Percentiles rank a stretch among this genome's conserved stretches.
Conservation (phyloP, 352 stramenopile genomes). For the Pythium brachiatum region DNA sequence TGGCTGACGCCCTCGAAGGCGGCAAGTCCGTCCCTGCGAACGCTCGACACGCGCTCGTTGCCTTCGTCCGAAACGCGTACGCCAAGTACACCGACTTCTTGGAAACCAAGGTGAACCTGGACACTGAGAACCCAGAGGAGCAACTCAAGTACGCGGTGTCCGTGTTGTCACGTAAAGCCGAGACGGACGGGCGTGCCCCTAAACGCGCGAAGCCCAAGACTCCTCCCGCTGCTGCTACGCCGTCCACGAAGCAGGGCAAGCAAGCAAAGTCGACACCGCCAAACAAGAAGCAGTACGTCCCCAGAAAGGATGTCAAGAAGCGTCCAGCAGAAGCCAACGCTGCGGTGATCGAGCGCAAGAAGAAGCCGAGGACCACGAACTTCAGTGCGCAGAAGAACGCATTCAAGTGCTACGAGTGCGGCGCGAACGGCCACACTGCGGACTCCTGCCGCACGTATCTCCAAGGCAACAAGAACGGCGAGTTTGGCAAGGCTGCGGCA, state of each 20-base stretch:
- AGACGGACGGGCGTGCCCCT: constrained; percentile 1
- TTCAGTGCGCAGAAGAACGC: not conserved
- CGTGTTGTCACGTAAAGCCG: not conserved
- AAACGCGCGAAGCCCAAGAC: not conserved
- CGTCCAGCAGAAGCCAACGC: constrained; percentile 1
- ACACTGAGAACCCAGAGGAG: not conserved
- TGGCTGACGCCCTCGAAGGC: constrained; percentile 8
- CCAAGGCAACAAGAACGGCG: not conserved
- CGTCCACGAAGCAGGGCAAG: not conserved
- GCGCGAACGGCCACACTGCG: not conserved
- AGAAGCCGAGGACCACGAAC: not conserved
- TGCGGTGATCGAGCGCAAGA: not conserved
- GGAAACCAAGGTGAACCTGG: constrained; percentile 2
- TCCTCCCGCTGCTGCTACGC: not conserved
- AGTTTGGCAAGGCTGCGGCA: not conserved
- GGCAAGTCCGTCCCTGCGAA: constrained; percentile 3
- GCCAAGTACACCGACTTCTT: constrained; percentile 6
- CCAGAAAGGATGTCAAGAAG: not conserved
- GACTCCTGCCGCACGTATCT: not conserved
- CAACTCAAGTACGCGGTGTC: not conserved
- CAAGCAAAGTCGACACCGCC: no score
- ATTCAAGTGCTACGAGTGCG: not conserved
- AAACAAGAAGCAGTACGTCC: no score
- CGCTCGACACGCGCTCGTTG: not conserved
- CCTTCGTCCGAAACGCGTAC: constrained; percentile 6